These are phyloP conservation scores for Dioszegia aurantiaca DNA, from an alignment of 768 basidiomycete genomes.

Conservation along the genomic window DNA sequence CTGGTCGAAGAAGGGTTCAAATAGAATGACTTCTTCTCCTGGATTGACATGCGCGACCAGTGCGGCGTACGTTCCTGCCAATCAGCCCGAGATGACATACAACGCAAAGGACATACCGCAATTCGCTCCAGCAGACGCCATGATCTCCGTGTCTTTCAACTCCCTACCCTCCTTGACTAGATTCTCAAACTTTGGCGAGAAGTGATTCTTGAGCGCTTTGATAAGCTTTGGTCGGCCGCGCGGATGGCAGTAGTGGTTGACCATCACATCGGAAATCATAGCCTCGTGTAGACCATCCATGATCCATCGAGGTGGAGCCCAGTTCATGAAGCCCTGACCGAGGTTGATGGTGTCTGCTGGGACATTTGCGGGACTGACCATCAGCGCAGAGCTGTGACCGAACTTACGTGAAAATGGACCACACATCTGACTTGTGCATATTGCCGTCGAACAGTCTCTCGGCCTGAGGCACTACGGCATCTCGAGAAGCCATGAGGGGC, in stretches of 20 bases:
- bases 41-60: slow-evolving; percentile 85
- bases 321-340: slow-evolving; percentile 61
- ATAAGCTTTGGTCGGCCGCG: slow-evolving; percentile 82
- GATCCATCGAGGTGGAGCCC: slow-evolving; percentile 53
- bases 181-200: slow-evolving; percentile 61
- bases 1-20: slow-evolving; percentile 97
- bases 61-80: slow-evolving; percentile 82
- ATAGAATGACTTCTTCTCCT: slow-evolving; percentile 97
- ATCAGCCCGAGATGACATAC: not conserved
- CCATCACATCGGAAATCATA: slow-evolving; percentile 48
- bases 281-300: slow-evolving; percentile 41
- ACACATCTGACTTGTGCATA: slow-evolving; percentile 51
- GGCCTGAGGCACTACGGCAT: slow-evolving; percentile 40
- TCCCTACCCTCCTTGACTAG: slow-evolving; percentile 59
- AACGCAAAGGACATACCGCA: slow-evolving; percentile 63
- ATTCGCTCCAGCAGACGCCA: slow-evolving; percentile 94
- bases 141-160: slow-evolving; percentile 82
- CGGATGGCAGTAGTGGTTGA: slow-evolving; percentile 62
- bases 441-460: slow-evolving; percentile 46
- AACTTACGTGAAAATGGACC: slow-evolving; percentile 52
- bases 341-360: slow-evolving; percentile 92
- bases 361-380: slow-evolving; percentile 72
- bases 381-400: not conserved
- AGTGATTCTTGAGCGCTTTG: slow-evolving; percentile 78
- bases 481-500: slow-evolving; percentile 19